These are phyloP conservation scores for Candida maltosa DNA, from an alignment of 805 yeast genomes.

Conservation along the genomic window DNA sequence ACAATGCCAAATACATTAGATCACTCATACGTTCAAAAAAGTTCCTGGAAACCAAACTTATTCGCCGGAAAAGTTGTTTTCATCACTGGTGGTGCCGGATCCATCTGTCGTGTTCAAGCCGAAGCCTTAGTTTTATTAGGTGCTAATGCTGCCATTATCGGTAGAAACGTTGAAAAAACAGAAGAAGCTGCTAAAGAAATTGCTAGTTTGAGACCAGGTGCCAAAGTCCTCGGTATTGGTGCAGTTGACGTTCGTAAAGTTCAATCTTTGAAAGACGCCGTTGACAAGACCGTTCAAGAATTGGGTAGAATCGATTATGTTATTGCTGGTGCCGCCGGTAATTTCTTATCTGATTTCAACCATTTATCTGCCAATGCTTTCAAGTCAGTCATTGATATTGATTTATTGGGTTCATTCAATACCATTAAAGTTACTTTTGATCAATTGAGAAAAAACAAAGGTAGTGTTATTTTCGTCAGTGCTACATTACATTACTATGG, in stretches of 20 bases:
- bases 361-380: slow-evolving; percentile 82
- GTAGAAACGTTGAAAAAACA: slow-evolving; percentile 71
- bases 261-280: slow-evolving; percentile 59
- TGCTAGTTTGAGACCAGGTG: slow-evolving; percentile 50
- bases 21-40: slow-evolving; percentile 23
- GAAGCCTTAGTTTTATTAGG: slow-evolving; percentile 83
- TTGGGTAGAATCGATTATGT: slow-evolving; percentile 83
- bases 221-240: slow-evolving; percentile 68
- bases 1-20: slow-evolving; percentile 22
- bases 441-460: slow-evolving; percentile 62
- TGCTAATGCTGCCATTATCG: slow-evolving; percentile 82
- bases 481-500: slow-evolving; percentile 92
- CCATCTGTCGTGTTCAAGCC: slow-evolving; percentile 88
- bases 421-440: slow-evolving; percentile 80
- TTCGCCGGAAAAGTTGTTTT: slow-evolving; percentile 85
- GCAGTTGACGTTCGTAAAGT: slow-evolving; percentile 77
- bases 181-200: slow-evolving; percentile 66
- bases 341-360: slow-evolving; percentile 78
- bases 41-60: slow-evolving; percentile 53
- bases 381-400: slow-evolving; percentile 83
- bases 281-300: slow-evolving; percentile 55
- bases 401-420: slow-evolving; percentile 83
- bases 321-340: slow-evolving; percentile 96
- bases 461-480: slow-evolving; percentile 72
- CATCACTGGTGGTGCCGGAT: slow-evolving; percentile 95